phyloP scores from a whole-genome alignment of 306 rosid genomes.

The Corylus heterophylla region DNA sequence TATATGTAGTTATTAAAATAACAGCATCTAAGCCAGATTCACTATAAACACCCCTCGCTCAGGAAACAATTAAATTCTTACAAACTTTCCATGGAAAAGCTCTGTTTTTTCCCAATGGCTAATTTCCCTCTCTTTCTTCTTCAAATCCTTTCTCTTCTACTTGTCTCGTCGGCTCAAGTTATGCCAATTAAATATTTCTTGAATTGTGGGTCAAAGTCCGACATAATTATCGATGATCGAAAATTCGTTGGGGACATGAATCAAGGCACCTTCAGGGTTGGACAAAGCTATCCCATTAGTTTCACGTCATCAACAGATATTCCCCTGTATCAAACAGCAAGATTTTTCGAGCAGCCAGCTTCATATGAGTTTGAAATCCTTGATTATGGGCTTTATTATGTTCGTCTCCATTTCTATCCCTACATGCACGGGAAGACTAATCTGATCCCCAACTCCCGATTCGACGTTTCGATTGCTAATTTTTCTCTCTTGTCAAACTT shows the following conservation, averaged over 20 bases:
- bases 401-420: conserved; percentile 58
- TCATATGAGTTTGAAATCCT: conserved; percentile 13
- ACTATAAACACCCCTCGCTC: no score
- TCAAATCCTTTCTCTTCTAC: conserved; percentile 30
- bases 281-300: neutral
- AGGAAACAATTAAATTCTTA: neutral
- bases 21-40: no score
- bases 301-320: neutral
- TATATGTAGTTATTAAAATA: no score
- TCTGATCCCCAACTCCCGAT: conserved; percentile 30
- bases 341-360: neutral
- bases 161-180: conserved; percentile 25
- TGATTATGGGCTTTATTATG: conserved; percentile 21
- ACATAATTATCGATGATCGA: neutral
- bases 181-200: conserved; percentile 26
- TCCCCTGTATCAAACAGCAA: conserved; percentile 37
- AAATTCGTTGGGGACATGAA: conserved; percentile 20
- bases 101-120: neutral
- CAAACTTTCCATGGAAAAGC: conserved; percentile 12
- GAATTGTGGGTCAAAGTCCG: conserved; percentile 40
- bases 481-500: conserved; percentile 30
- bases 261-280: neutral
- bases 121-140: neutral
- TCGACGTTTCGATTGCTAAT: conserved; percentile 34
- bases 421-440: conserved; percentile 20